These are phyloP conservation scores for Kodamaea kakaduensis DNA, from an alignment of 805 yeast species.

Conservation along the genomic window DNA sequence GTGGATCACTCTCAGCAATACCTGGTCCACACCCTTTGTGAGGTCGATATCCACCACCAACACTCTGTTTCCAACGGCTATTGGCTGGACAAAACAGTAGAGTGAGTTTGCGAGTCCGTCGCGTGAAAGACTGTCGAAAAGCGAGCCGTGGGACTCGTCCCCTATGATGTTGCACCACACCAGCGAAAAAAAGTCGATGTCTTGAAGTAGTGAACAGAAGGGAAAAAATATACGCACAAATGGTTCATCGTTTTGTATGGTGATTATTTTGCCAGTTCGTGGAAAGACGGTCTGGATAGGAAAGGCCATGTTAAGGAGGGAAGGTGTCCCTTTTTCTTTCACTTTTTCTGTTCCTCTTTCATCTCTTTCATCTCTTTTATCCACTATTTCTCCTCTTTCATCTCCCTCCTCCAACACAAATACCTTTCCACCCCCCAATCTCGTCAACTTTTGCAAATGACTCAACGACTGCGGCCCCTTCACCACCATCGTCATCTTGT, in stretches of 20 bases:
- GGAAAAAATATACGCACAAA: neutral
- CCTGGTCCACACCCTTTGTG: constrained; percentile 31
- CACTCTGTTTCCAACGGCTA: constrained; percentile 33
- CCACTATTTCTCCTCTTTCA: no score
- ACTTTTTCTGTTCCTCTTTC: no score
- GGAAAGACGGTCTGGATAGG: no score
- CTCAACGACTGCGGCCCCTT: constrained; percentile 66
- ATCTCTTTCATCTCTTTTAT: no score
- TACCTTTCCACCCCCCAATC: no score
- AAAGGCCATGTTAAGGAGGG: no score
- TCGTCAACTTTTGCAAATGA: constrained; percentile 51
- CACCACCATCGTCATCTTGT: constrained; percentile 54
- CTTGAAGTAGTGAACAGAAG: neutral
- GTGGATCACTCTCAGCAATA: constrained; percentile 33
- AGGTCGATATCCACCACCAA: constrained; percentile 49
- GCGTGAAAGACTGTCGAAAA: constrained; percentile 37
- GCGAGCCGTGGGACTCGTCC: constrained; percentile 52
- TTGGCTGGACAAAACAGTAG: constrained; percentile 37
- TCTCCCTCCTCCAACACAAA: no score
- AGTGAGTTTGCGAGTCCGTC: constrained; percentile 43
- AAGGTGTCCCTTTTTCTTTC: no score
- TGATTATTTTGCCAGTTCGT: constrained; percentile 3
- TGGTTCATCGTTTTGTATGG: neutral
- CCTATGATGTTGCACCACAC: constrained; percentile 61
- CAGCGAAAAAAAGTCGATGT: constrained; percentile 24